Evolutionary conservation across 768 basidiomycete genomes (phyloP), one percentile per base, ranked within the genome.

Genomic region (Serpula lacrymans): DNA sequence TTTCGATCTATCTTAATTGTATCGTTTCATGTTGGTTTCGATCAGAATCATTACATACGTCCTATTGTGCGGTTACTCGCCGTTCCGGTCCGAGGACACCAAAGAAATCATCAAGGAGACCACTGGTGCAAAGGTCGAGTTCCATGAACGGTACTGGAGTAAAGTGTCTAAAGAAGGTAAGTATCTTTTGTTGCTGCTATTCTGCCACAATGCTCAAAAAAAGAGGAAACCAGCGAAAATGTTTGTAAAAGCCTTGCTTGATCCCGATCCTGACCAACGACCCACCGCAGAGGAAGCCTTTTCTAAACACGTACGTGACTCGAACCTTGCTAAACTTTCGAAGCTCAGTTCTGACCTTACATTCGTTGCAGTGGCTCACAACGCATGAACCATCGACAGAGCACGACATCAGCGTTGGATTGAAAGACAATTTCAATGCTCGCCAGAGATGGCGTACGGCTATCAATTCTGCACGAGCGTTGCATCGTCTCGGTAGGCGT

Each of bases 71-170:
- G 95, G 95, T 2, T 98, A 98, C 65, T 83, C 88, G 2, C 96
- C 96, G 0, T 98, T 98, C 72, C 78, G 91, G 30, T 83, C 87
- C 0, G 86, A 90, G 18, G 85, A 93, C 53, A 65, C 78, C 37
- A 75, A 77, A 43, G 77, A 81, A 34, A 74, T 97, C 26, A 71
- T 87, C 37, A 74, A 78, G 22, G 92, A 98, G 61, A 95, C 90
- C n/a, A 84, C 80, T 0, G 78, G 76, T 26, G 93, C 84, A 0
- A 82, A 80, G 51, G 74, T 97, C 34, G 84, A 87, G 49, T 98
- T 99, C 59, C 95, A 97, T 49, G 88, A 93, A 21, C 74, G 82
- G 24, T 99, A 93, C 47, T 99, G 96, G 96, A 78, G 80, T 62
- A 96, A 95, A 44, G 77, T 95, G 27, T 89, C 88, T 2, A 55